Evolutionary conservation across 345 rosid genomes (phyloP).

Genomic region (Eucalyptus lansdowneana): DNA sequence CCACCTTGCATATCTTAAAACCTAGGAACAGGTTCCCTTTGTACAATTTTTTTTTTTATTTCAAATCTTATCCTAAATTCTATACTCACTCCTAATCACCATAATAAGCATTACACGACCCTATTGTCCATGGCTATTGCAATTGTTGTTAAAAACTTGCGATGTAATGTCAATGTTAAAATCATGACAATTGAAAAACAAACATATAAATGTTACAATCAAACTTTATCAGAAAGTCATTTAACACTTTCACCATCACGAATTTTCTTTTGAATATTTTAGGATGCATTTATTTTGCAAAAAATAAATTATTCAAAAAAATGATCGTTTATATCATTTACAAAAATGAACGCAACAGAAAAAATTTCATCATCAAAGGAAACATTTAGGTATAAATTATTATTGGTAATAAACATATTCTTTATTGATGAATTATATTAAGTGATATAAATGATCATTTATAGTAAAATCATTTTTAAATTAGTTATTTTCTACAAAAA

Average conservation of each 20-base stretch:
- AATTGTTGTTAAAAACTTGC: not conserved
- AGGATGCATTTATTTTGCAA: not conserved
- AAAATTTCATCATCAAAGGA: too few species aligned
- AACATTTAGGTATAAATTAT: not conserved
- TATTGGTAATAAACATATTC: not conserved
- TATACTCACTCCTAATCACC: not conserved
- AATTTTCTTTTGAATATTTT: not conserved
- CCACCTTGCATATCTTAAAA: fast-evolving
- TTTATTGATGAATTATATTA: not conserved
- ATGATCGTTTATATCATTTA: not conserved
- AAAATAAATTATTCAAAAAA: not conserved
- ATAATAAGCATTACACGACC: not conserved
- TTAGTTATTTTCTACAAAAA: too few species aligned
- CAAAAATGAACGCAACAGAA: not conserved
- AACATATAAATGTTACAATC: too few species aligned
- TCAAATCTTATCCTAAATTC: too few species aligned
- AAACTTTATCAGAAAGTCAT: not conserved
- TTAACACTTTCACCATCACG: not conserved
- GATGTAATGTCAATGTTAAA: not conserved
- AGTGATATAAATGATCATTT: not conserved
- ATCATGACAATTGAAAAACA: too few species aligned
- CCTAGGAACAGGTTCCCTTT: fast-evolving
- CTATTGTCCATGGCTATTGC: not conserved
- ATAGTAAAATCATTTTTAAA: too few species aligned
- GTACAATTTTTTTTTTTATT: too few species aligned